phyloP scores from a whole-genome alignment of 2,329 filamentous ascomycete species.

The Calonectria ilicicola region DNA sequence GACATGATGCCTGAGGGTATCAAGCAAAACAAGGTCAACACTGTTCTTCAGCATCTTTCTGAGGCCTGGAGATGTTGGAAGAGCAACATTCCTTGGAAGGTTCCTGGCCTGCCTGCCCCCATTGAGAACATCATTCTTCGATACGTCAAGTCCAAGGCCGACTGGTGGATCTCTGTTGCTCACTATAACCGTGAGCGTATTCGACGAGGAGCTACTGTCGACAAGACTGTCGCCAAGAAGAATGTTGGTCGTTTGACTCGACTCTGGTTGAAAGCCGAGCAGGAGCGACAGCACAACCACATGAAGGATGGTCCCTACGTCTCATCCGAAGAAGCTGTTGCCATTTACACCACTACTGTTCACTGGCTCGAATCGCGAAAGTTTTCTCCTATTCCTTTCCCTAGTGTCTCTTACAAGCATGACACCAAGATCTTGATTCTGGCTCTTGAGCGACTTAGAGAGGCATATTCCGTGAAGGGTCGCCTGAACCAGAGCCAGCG shows the following conservation, averaged over 20 bases:
- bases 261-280: slow-evolving; percentile 97
- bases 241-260: slow-evolving; percentile 94
- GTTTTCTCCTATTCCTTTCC: slow-evolving; percentile 98
- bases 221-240: slow-evolving; percentile 99
- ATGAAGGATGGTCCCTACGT: slow-evolving; percentile 99
- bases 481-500: slow-evolving; percentile 96
- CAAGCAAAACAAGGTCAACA: slow-evolving; percentile 99
- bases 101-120: slow-evolving; percentile 92
- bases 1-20: slow-evolving; percentile 99
- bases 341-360: slow-evolving; percentile 98
- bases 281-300: slow-evolving; percentile 98
- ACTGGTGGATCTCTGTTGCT: slow-evolving; percentile 99
- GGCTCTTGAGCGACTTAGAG: slow-evolving; percentile 89
- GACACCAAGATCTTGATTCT: slow-evolving; percentile 99
- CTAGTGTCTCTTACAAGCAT: slow-evolving; percentile 98
- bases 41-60: slow-evolving; percentile 94
- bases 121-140: slow-evolving; percentile 99
- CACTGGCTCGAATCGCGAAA: slow-evolving; percentile 99
- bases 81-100: slow-evolving; percentile 99
- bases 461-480: slow-evolving; percentile 98
- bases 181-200: slow-evolving; percentile 99
- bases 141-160: slow-evolving; percentile 98
- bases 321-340: slow-evolving; percentile 97
- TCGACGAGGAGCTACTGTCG: slow-evolving; percentile 93
- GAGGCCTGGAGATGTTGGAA: slow-evolving; percentile 99